These are phyloP conservation scores for Diutina sp. DNA, from an alignment of 1,139 yeast genomes.

Conservation along the genomic window DNA sequence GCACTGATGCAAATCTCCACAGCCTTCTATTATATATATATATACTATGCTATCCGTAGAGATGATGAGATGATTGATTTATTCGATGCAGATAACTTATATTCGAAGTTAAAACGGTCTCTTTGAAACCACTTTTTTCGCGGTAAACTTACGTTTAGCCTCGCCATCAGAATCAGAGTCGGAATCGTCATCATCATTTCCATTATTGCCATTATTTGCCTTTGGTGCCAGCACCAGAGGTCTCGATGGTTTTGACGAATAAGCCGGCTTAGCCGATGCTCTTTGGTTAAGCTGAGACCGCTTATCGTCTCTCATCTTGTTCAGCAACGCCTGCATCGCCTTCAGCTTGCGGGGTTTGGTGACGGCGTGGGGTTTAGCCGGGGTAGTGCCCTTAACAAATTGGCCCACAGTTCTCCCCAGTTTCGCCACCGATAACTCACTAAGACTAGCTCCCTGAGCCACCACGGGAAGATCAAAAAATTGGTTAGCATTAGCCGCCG, in stretches of 20 bases:
- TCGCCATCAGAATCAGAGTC: neutral
- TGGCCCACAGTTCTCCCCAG: constrained; percentile 15
- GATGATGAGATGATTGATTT: no score
- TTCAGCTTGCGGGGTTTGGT: constrained; percentile 8
- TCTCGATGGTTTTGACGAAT: no score
- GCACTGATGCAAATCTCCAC: no score
- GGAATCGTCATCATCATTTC: neutral
- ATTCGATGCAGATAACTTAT: no score
- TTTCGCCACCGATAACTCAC: constrained; percentile 9
- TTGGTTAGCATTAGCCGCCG: constrained; percentile 2
- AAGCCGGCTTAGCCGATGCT: neutral
- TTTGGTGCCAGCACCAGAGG: neutral
- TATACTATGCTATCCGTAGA: no score
- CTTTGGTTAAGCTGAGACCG: neutral
- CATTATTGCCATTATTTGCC: neutral
- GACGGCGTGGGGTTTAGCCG: constrained; percentile 7
- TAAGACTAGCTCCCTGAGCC: constrained; percentile 29
- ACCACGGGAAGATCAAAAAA: constrained; percentile 33
- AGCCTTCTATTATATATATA: no score
- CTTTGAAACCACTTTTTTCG: neutral
- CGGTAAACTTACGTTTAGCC: neutral
- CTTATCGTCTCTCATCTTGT: constrained; percentile 24
- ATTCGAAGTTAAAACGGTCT: neutral
- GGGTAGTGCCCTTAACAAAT: constrained; percentile 13
- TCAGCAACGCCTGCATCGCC: constrained; percentile 34